Base-by-base conservation (phyloP, 179 eudicot genomes). In the Beta macrorhiza region DNA sequence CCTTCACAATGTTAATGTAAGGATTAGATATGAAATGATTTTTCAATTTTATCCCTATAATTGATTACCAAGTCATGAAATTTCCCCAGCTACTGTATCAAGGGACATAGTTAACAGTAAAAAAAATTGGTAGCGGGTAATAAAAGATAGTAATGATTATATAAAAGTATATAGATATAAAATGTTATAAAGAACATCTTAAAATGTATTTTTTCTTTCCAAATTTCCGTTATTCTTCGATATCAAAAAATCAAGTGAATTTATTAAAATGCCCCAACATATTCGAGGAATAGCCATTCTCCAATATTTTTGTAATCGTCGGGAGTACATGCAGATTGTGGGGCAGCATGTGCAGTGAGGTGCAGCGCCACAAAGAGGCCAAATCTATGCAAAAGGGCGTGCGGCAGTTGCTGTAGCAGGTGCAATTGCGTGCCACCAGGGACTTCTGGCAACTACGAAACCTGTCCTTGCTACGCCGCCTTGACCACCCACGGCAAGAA, bases 391-490 rank as follows among this genome's bases (percentile, higher is more conserved):
- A 74, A 59, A 5, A 79, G 92, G 63, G 91, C 97, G 15, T 92
- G 93, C 80, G 88, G 89, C 19, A 91, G 88, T 16, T 89, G 97
- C 67, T 92, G 97, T 67, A 75, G 22, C 42, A 80, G 83, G 45
- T 92, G 97, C 85, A 79, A 85, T 13, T 91, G 93, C 67, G 92
- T 92, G 22, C 93, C 97, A 29, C 91, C 91, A 3, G 92, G 93
- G 45, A 92, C 93, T 20, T 89, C 82, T 2, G 97, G 93, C 57
- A 89, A 92, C 89, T 85, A 87, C 55, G 72, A 79, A 49, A 80
- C 81, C 11, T 92, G 97, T 72, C 90, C 91, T 53, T 92, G 97
- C 81, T 92, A 92, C 61, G 91, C 83, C 61, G 83, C 52, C 77
- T 86, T 85, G 74, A 88, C 82, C 74, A 92, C 93, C 65, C 91